Percentiles rank a stretch among this genome's conserved stretches.
Conservation (phyloP, 192 early-diverging fungal species). For the Backusella australiensis region DNA sequence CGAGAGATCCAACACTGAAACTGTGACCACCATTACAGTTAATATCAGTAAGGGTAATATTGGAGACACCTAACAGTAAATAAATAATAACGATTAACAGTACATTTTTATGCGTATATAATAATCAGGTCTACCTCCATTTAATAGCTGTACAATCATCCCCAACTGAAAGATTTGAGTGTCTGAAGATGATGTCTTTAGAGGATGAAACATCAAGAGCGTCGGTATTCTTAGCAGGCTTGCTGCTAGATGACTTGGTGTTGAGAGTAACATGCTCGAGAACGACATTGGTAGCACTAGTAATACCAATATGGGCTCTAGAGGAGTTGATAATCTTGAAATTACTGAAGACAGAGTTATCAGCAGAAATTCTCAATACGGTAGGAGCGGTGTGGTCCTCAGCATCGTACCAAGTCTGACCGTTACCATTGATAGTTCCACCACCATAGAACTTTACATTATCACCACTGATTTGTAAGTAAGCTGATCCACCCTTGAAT, state of each 20-base stretch:
- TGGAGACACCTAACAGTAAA: slow-evolving; percentile 31
- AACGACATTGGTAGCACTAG: slow-evolving; percentile 7
- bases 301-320: slow-evolving; percentile 20
- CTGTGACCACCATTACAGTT: slow-evolving; percentile 35
- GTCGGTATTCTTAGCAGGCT: slow-evolving; percentile 43
- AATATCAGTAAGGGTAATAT: slow-evolving; percentile 40
- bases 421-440: slow-evolving; percentile 23
- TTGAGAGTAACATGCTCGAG: slow-evolving; percentile 14
- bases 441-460: slow-evolving; percentile 11
- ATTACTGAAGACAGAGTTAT: slow-evolving; percentile 16
- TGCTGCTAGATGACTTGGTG: slow-evolving; percentile 16
- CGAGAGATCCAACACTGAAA: slow-evolving; percentile 21
- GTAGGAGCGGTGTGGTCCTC: slow-evolving; percentile 14
- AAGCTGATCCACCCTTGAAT: slow-evolving; percentile 1
- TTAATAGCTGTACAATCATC: slow-evolving; percentile 56
- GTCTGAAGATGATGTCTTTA: slow-evolving; percentile 31
- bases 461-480: slow-evolving; percentile 6
- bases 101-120: not conserved
- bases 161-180: slow-evolving; percentile 40
- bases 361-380: slow-evolving; percentile 1
- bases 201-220: slow-evolving; percentile 36
- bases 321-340: slow-evolving; percentile 20
- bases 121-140: slow-evolving; percentile 9
- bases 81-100: not conserved
- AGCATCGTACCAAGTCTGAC: slow-evolving; percentile 17